Evolutionary conservation across 2,329 filamentous ascomycete species (phyloP).

Genomic region (Penicillium sumatraense): DNA sequence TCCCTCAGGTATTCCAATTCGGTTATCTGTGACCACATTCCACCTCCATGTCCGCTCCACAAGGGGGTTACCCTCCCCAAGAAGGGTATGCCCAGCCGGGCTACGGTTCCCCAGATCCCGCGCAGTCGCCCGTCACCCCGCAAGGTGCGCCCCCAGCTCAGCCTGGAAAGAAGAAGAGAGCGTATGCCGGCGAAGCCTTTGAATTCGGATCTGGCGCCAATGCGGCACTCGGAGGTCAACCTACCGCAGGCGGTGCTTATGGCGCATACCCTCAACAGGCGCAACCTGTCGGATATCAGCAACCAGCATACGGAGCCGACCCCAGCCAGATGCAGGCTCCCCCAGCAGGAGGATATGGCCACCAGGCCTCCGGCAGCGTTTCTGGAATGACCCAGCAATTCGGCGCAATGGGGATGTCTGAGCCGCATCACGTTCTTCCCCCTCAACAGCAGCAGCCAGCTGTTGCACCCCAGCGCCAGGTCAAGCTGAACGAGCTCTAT

Average conservation of each 20-base stretch:
- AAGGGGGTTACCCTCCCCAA: constrained; percentile 56
- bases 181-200: constrained; percentile 92
- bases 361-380: constrained; percentile 42
- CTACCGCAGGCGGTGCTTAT: constrained; percentile 63
- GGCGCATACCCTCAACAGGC: constrained; percentile 63
- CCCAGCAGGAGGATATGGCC: constrained; percentile 42
- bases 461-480: constrained; percentile 54
- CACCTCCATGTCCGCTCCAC: constrained; percentile 55
- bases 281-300: constrained; percentile 51
- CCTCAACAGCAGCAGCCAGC: constrained; percentile 47
- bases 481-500: constrained; percentile 81
- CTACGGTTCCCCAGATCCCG: constrained; percentile 46
- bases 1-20: constrained; percentile 3
- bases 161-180: constrained; percentile 75
- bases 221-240: constrained; percentile 59
- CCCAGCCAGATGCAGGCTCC: constrained; percentile 58
- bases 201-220: constrained; percentile 90
- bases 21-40: constrained; percentile 6
- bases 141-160: constrained; percentile 38
- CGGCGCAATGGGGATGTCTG: constrained; percentile 73
- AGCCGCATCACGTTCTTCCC: constrained; percentile 56
- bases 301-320: constrained; percentile 50
- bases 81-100: constrained; percentile 53
- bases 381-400: constrained; percentile 81
- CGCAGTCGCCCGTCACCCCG: constrained; percentile 36